These are phyloP conservation scores for Pyrrhoderma lamaoense DNA, from an alignment of 1,284 basidiomycete genomes.

Conservation along the genomic window DNA sequence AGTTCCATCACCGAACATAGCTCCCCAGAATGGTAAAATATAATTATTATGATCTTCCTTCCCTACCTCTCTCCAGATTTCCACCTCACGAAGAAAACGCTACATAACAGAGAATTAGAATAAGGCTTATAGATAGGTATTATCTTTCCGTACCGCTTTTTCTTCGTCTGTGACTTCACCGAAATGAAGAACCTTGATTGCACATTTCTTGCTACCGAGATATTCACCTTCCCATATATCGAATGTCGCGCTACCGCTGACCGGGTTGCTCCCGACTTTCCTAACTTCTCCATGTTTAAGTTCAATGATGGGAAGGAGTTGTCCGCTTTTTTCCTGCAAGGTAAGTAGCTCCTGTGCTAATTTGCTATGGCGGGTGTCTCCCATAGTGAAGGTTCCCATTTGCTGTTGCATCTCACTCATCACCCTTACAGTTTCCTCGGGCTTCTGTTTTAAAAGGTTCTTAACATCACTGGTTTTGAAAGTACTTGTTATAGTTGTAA, in stretches of 20 bases:
- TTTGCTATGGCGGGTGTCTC: constrained; percentile 33
- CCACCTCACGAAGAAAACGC: constrained; percentile 45
- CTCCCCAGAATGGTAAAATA: constrained; percentile 51
- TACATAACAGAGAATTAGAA: constrained; percentile 20
- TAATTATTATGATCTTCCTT: constrained; percentile 40
- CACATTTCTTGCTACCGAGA: constrained; percentile 44
- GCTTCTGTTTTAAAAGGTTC: too few species aligned
- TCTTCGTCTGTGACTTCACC: constrained; percentile 39
- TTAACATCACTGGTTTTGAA: too few species aligned
- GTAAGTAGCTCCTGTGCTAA: constrained; percentile 42
- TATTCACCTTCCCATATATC: constrained; percentile 49
- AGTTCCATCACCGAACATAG: constrained; percentile 43
- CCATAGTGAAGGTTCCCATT: constrained; percentile 30
- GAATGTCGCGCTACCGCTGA: constrained; percentile 42
- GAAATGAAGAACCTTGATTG: constrained; percentile 47
- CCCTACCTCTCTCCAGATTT: constrained; percentile 52
- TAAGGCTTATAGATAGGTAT: neutral
- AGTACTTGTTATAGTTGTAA: too few species aligned
- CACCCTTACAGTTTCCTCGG: too few species aligned
- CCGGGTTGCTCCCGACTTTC: constrained; percentile 39
- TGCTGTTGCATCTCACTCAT: too few species aligned
- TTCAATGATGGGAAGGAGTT: constrained; percentile 41
- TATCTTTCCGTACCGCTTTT: constrained; percentile 29
- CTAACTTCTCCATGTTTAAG: constrained; percentile 44
- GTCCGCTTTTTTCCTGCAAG: constrained; percentile 35